Conservation (phyloP, 2,329 filamentous ascomycete genomes). For the Neonectria coccinea region DNA sequence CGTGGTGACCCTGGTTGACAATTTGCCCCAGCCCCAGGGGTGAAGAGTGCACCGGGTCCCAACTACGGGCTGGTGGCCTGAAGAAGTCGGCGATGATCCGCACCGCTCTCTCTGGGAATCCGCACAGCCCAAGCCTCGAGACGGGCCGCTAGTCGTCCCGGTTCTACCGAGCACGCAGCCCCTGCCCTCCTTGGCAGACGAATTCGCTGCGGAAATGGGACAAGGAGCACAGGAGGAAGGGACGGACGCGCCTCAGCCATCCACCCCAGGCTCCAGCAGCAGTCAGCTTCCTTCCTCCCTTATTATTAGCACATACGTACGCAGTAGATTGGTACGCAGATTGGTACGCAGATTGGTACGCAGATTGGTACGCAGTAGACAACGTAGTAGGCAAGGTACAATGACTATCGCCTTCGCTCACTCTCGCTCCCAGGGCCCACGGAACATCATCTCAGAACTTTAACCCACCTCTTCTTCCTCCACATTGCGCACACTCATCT, state of each 20-base stretch:
- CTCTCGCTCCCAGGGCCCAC: conserved; percentile 11
- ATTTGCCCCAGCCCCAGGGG: conserved; percentile 42
- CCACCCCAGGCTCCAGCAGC: conserved; percentile 10
- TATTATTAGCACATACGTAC: background rate
- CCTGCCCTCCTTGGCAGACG: conserved; percentile 37
- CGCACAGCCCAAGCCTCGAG: conserved; percentile 21
- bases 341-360: background rate
- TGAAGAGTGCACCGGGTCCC: conserved; percentile 25
- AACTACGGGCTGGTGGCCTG: conserved; percentile 14
- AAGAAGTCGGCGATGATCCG: background rate
- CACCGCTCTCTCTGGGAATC: conserved; percentile 8
- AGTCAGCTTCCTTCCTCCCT: background rate
- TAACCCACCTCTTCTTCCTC: conserved; percentile 32
- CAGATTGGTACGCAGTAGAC: background rate
- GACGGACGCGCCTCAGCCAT: background rate
- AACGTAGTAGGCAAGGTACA: background rate
- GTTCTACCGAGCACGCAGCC: conserved; percentile 41
- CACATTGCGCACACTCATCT: conserved; percentile 27
- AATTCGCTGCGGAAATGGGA: conserved; percentile 4
- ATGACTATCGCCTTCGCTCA: conserved; percentile 13
- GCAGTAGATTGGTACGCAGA: background rate
- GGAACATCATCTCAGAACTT: conserved; percentile 32
- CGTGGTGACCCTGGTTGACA: conserved; percentile 40
- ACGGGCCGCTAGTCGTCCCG: conserved; percentile 41
- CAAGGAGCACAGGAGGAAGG: background rate